phyloP scores from a whole-genome alignment of 1,284 basidiomycete genomes.

The Pterulicium gracile region DNA sequence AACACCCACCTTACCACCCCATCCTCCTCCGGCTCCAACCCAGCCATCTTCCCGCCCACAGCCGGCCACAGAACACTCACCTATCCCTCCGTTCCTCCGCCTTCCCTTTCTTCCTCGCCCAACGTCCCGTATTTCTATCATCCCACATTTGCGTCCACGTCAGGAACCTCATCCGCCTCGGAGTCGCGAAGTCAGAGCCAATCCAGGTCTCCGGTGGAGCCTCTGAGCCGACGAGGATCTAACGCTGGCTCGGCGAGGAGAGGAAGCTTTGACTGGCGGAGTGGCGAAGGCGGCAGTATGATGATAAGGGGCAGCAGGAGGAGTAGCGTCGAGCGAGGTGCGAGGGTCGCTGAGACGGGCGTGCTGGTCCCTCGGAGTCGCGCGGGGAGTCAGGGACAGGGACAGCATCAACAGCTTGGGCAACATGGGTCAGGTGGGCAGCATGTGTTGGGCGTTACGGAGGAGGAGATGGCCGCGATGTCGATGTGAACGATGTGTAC shows the following conservation, averaged over 20 bases:
- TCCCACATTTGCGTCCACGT: not conserved
- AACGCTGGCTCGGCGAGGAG: slow-evolving; percentile 26
- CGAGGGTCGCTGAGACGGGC: slow-evolving; percentile 54
- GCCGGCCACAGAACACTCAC: slow-evolving; percentile 27
- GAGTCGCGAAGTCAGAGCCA: slow-evolving; percentile 29
- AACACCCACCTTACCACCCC: slow-evolving; percentile 57
- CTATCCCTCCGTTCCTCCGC: slow-evolving; percentile 44
- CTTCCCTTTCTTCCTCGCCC: slow-evolving; percentile 32
- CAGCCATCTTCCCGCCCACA: slow-evolving; percentile 20
- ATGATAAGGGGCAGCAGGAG: slow-evolving; percentile 36
- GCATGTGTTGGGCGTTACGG: slow-evolving; percentile 1
- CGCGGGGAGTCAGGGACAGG: slow-evolving; percentile 29
- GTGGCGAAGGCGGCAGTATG: slow-evolving; percentile 25
- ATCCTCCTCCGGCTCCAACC: slow-evolving; percentile 41
- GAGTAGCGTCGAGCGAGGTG: slow-evolving; percentile 49
- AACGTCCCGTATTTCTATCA: slow-evolving; percentile 17
- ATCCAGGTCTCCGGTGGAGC: slow-evolving; percentile 37
- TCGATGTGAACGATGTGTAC: no score
- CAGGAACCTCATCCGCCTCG: slow-evolving; percentile 11
- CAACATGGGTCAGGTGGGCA: slow-evolving; percentile 3
- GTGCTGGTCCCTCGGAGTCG: slow-evolving; percentile 39
- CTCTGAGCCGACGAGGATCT: slow-evolving; percentile 40
- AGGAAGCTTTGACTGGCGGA: slow-evolving; percentile 32
- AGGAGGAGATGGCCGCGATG: not conserved
- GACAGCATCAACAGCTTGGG: slow-evolving; percentile 3